A percentile compares a stretch with the other conserved stretches of the same genome.
These are phyloP conservation scores for Asterochloris erici DNA, from an alignment of 139 green algal species.

Conservation along the genomic window DNA sequence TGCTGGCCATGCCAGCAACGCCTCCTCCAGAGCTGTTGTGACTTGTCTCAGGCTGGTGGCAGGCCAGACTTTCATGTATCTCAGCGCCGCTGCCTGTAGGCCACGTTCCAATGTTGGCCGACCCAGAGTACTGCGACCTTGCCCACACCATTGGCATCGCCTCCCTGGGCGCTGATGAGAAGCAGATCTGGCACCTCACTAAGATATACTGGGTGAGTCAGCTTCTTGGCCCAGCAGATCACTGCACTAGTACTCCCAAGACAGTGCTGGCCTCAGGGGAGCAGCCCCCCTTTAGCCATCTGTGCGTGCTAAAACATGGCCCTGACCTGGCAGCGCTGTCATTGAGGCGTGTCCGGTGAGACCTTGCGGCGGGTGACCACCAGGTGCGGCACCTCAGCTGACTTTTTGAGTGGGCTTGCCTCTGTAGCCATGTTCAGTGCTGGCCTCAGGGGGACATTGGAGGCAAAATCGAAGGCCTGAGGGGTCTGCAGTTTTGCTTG, in stretches of 20 bases:
- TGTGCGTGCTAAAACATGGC: too few relatives aligned
- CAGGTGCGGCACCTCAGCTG: too few relatives aligned
- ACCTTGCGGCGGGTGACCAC: too few relatives aligned
- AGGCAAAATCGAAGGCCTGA: too few relatives aligned
- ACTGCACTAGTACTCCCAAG: not conserved
- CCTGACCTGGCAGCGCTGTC: too few relatives aligned
- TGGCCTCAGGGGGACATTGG: too few relatives aligned
- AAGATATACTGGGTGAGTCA: conserved; percentile 63
- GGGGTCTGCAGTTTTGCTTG: too few relatives aligned
- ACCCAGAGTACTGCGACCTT: conserved; percentile 70
- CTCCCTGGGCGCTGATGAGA: conserved; percentile 77
- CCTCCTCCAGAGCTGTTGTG: too few relatives aligned
- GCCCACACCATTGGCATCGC: conserved; percentile 81
- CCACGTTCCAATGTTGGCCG: conserved; percentile 86
- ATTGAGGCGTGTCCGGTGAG: too few relatives aligned
- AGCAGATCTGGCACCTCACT: conserved; percentile 86
- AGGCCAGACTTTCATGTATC: not conserved
- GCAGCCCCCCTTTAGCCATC: not conserved
- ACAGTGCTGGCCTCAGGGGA: not conserved
- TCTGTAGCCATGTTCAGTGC: too few relatives aligned
- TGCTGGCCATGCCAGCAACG: too few relatives aligned
- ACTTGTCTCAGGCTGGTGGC: not conserved
- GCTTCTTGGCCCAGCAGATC: not conserved
- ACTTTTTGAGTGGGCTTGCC: too few relatives aligned
- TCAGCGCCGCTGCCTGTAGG: conserved; percentile 37